Percentiles rank a stretch among this genome's conserved stretches.
phyloP scores from a whole-genome alignment of 2,329 filamentous ascomycete species.

The Cryphonectria nitschkei region DNA sequence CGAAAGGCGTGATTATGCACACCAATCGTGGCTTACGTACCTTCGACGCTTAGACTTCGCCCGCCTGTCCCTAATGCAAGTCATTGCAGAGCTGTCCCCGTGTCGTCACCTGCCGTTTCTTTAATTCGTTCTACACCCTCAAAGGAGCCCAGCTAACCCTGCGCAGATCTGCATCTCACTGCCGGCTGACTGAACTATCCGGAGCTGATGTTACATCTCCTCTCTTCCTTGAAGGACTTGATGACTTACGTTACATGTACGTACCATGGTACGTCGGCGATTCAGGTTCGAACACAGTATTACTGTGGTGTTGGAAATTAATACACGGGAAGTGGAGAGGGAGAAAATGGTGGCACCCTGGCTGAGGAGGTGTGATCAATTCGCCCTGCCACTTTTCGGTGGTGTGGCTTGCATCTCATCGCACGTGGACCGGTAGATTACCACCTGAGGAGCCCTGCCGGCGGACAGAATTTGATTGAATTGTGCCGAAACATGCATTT shows the following conservation, averaged over 20 bases:
- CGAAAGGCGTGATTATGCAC: constrained; percentile 14
- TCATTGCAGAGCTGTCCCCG: constrained; percentile 3
- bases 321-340: neutral
- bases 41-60: neutral
- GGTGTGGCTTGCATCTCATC: neutral
- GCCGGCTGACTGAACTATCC: neutral
- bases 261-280: neutral
- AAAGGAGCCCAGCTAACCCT: neutral
- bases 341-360: neutral
- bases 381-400: neutral
- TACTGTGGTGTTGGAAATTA: neutral
- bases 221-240: neutral
- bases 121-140: neutral
- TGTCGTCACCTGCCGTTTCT: neutral
- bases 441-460: too few relatives aligned
- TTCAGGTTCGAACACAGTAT: neutral
- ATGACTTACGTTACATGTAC: neutral
- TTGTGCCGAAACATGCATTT: too few relatives aligned
- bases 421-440: neutral
- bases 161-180: neutral
- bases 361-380: neutral
- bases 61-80: constrained; percentile 4
- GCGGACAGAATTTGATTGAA: too few relatives aligned
- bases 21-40: constrained; percentile 8
- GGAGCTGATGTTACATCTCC: neutral